Percentiles rank a stretch among this genome's conserved stretches.
phyloP scores from a whole-genome alignment of 352 stramenopile genomes.

The Phytophthora pisi region DNA sequence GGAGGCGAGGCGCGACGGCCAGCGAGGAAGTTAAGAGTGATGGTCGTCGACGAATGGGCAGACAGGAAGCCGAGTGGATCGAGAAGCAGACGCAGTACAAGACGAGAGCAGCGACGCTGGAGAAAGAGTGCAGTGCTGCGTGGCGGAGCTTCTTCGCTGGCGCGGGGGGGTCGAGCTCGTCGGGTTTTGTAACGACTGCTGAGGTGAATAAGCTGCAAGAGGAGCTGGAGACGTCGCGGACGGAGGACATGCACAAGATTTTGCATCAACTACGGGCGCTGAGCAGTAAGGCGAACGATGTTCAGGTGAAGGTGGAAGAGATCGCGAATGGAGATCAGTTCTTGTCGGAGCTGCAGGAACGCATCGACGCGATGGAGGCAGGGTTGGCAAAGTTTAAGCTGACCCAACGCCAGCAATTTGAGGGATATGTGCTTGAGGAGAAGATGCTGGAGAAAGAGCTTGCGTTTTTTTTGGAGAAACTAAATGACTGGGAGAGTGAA shows the following conservation, averaged over 20 bases:
- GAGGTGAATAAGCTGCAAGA: constrained; percentile 55
- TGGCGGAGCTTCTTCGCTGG: constrained; percentile 61
- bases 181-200: constrained; percentile 16
- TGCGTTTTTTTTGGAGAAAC: constrained; percentile 41
- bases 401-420: constrained; percentile 44
- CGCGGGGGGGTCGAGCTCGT: constrained; percentile 19
- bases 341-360: constrained; percentile 53
- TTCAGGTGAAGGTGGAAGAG: constrained; percentile 49
- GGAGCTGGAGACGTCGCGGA: constrained; percentile 36
- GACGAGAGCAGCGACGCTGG: constrained; percentile 40
- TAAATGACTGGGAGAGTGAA: constrained; percentile 48
- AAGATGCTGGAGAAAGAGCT: constrained; percentile 66
- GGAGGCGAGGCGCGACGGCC: constrained; percentile 24
- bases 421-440: constrained; percentile 59
- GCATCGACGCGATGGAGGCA: constrained; percentile 59
- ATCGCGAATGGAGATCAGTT: constrained; percentile 57
- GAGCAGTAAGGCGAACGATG: constrained; percentile 29
- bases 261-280: constrained; percentile 44
- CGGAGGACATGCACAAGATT: constrained; percentile 40
- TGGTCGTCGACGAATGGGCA: constrained; percentile 33
- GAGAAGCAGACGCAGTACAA: constrained; percentile 70
- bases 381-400: constrained; percentile 45
- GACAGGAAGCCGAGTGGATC: constrained; percentile 57
- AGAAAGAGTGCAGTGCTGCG: constrained; percentile 58
- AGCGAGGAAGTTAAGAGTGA: constrained; percentile 4